Evolutionary conservation across 208 protist genomes (phyloP).

Genomic region (Acanthamoeba healyi): DNA sequence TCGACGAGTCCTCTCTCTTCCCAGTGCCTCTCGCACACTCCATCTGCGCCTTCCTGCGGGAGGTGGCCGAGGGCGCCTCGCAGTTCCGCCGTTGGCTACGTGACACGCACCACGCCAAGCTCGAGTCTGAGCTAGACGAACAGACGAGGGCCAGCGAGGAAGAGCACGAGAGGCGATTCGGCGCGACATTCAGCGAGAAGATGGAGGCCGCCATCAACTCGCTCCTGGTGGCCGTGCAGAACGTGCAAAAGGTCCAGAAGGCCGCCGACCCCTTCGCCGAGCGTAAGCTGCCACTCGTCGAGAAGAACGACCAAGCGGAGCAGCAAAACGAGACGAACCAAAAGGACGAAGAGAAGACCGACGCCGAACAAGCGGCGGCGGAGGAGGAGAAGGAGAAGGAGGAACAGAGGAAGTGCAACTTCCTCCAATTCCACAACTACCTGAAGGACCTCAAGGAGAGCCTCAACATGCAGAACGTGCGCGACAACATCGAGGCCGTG

Average conservation of each 20-base stretch:
- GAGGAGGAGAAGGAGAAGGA: slow-evolving; percentile 16
- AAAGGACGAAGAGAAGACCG: background rate
- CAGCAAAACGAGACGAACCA: background rate
- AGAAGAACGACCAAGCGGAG: background rate
- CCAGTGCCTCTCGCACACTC: slow-evolving; percentile 33
- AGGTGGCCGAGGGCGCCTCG: slow-evolving; percentile 47
- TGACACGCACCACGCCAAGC: background rate
- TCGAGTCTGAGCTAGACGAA: background rate
- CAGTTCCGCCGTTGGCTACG: slow-evolving; percentile 23
- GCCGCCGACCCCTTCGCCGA: background rate
- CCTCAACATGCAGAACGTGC: slow-evolving; percentile 76
- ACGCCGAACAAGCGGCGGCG: background rate
- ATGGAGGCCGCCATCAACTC: slow-evolving; percentile 43
- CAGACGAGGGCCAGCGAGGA: too few relatives aligned
- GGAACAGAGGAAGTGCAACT: slow-evolving; percentile 59
- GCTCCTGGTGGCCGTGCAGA: slow-evolving; percentile 67
- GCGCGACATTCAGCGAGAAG: slow-evolving; percentile 18
- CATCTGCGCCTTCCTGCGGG: slow-evolving; percentile 63
- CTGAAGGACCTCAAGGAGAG: slow-evolving; percentile 76
- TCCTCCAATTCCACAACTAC: slow-evolving; percentile 67
- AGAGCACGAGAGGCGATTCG: background rate
- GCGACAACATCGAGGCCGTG: slow-evolving; percentile 12
- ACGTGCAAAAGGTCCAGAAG: slow-evolving; percentile 54
- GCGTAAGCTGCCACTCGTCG: background rate
- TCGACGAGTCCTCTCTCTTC: slow-evolving; percentile 58